phyloP scores from a whole-genome alignment of 176 grass and related monocot genomes.

The Coix lacrymajobi region DNA sequence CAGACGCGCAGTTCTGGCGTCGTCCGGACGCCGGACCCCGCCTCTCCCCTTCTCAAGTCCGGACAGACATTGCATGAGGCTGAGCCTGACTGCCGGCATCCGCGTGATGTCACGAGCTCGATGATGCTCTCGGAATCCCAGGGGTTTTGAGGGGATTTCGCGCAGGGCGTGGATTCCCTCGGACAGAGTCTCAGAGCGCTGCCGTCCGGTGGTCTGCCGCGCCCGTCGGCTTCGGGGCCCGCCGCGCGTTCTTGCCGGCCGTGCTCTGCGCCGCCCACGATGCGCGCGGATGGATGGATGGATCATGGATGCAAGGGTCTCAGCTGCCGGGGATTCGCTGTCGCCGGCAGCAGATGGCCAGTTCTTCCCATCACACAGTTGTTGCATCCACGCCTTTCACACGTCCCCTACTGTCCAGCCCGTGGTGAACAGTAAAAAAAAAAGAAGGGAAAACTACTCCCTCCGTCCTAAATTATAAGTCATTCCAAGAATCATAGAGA shows the following conservation, averaged over 20 bases:
- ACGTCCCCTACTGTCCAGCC: not conserved
- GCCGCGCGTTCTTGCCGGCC: not conserved
- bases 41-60: not conserved
- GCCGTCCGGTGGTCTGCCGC: not conserved
- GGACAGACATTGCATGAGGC: too few species aligned
- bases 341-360: not conserved
- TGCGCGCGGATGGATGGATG: not conserved
- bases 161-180: not conserved
- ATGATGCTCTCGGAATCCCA: not conserved
- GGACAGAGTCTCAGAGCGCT: not conserved
- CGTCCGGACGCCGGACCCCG: not conserved
- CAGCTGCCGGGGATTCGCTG: not conserved
- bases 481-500: too few species aligned
- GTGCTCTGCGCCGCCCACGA: not conserved
- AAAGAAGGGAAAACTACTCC: too few species aligned
- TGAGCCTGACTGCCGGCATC: not conserved
- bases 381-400: not conserved
- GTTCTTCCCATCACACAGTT: not conserved
- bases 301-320: not conserved
- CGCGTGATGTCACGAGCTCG: too few species aligned
- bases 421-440: too few species aligned
- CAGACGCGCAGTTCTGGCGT: not conserved
- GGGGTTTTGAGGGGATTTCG: not conserved
- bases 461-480: too few species aligned
- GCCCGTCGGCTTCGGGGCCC: not conserved